Percentiles rank a stretch among this genome's conserved stretches.
These are phyloP conservation scores for Coprinopsis cinerea DNA, from an alignment of 768 basidiomycete genomes.

Conservation along the genomic window DNA sequence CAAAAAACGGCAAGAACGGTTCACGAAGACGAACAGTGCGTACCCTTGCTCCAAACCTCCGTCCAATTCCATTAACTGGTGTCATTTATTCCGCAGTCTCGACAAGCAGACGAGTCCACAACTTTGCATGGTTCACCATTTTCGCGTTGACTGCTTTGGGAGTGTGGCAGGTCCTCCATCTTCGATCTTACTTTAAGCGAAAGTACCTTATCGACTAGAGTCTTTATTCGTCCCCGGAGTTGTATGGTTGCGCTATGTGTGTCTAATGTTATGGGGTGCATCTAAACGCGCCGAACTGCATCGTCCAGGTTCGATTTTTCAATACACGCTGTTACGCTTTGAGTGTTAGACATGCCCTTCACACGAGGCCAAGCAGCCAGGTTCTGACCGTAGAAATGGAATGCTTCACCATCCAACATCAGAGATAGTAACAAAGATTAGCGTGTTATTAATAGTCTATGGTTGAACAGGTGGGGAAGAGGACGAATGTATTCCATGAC, in stretches of 20 bases:
- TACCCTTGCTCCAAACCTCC: slow-evolving; percentile 12
- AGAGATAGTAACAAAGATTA: no score
- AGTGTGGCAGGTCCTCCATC: slow-evolving; percentile 91
- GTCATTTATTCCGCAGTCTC: slow-evolving; percentile 52
- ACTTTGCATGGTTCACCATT: slow-evolving; percentile 88
- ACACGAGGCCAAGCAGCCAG: no score
- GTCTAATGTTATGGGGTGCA: no score
- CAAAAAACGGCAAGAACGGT: slow-evolving; percentile 82
- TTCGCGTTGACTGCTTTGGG: slow-evolving; percentile 74
- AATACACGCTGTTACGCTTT: no score
- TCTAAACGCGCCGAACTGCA: no score
- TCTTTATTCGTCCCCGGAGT: background rate
- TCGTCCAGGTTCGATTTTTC: no score
- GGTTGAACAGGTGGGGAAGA: no score
- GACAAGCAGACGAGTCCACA: slow-evolving; percentile 86
- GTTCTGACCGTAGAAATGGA: no score
- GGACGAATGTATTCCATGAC: no score
- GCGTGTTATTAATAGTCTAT: no score
- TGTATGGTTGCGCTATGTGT: background rate
- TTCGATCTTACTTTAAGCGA: slow-evolving; percentile 92
- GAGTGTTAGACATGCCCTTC: no score
- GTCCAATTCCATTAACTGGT: slow-evolving; percentile 5
- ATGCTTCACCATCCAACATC: no score
- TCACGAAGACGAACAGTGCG: slow-evolving; percentile 85
- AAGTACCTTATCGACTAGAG: slow-evolving; percentile 85